Evolutionary conservation across 2,329 filamentous ascomycete species (phyloP).

Genomic region (Monosporascus sp.): DNA sequence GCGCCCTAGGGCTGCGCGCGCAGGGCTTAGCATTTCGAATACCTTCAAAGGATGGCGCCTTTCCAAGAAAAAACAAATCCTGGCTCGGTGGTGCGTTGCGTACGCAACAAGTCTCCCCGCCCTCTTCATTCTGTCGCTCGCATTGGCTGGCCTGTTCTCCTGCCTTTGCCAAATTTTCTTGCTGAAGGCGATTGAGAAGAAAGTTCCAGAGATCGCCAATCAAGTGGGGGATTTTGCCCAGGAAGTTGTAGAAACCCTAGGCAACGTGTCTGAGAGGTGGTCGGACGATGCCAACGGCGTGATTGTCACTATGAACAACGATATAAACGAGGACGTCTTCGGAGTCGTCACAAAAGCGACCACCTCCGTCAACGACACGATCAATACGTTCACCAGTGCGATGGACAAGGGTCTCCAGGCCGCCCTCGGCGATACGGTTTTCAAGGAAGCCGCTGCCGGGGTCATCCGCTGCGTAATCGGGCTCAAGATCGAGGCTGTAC

Average conservation of each 20-base stretch:
- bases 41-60: conserved; percentile 48
- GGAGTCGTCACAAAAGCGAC: conserved; percentile 85
- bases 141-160: conserved; percentile 73
- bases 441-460: conserved; percentile 71
- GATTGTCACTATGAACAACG: conserved; percentile 62
- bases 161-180: conserved; percentile 79
- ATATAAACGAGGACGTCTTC: conserved; percentile 80
- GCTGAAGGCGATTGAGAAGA: conserved; percentile 65
- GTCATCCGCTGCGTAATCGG: conserved; percentile 83
- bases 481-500: conserved; percentile 77
- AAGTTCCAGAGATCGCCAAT: conserved; percentile 67
- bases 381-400: conserved; percentile 74
- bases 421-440: conserved; percentile 76
- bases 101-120: conserved; percentile 83
- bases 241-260: conserved; percentile 66
- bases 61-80: conserved; percentile 49
- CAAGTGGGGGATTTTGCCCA: conserved; percentile 76
- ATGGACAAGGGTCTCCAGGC: conserved; percentile 69
- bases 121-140: conserved; percentile 80
- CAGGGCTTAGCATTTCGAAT: conserved; percentile 65
- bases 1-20: conserved; percentile 66
- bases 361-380: conserved; percentile 73
- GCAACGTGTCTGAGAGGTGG: conserved; percentile 72
- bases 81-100: conserved; percentile 77
- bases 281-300: conserved; percentile 69